Base-by-base conservation (phyloP, 2,329 filamentous ascomycete genomes). In the Fusarium circinatum region DNA sequence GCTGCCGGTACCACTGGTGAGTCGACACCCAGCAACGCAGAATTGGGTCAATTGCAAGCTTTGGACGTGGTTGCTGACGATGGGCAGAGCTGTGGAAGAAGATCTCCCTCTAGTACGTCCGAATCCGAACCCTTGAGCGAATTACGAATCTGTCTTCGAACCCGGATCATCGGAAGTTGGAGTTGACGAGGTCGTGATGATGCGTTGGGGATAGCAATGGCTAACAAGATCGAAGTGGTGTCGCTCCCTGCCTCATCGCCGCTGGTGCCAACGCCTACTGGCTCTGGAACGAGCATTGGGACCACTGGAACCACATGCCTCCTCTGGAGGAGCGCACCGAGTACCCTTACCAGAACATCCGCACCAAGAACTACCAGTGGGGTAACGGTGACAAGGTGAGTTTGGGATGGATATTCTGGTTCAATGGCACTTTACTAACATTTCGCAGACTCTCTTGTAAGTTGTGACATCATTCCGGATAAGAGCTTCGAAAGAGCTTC, bases 291-390 rank as follows among this genome's bases (percentile, higher is more conserved):
- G 94, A 97, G 87, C 96, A 99, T 86, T 98, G 96, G 96, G 94
- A 97, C 86, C 96, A 99, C 89, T 94, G 93, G 90, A 86, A 84
- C 60, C 96, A 98, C 86, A 86, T 94, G 84, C 90, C 93, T 70
- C 93, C 96, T 76, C 88, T 96, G 78, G 94, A 97, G 88, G 96
- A 99, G 87, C 93, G 94, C 82, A 86, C 89, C 80, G 94, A 98
- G 88, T 99, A 98, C 86, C 87, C 95, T 69, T 99, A 97, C 91
- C 94, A 97, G 90, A 99, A 99, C 89, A 93, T 99, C 84, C 93
- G 96, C 83, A 90, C 90, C 84, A 98, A 96, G 92, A 98, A 98
- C 90, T 99, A 86, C 89, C 91, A 90, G 81, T 99, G 93, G 93
- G 95, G 96, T 77, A 89, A 98, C 82, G 96, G 96, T 82, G 96